Base-by-base conservation (phyloP, 1,284 basidiomycete species). In the Pyrrhoderma noxium region DNA sequence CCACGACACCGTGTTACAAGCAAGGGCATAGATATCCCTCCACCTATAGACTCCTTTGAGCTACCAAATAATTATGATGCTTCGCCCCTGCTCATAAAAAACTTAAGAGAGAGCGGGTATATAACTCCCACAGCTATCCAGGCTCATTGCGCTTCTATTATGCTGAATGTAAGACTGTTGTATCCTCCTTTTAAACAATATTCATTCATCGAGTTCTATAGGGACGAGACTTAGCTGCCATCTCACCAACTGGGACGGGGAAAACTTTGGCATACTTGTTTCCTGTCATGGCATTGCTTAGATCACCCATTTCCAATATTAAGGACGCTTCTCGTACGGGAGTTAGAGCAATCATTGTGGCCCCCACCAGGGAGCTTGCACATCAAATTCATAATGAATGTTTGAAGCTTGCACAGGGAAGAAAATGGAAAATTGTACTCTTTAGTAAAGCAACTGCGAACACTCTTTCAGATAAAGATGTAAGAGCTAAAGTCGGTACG, bases 311-410 rank as follows among this genome's bases (percentile, higher is more conserved):
- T 3, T 69, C 79, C 18, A 72, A 71, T 55, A 64, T 68, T 19
- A 74, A 75, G 49, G 61, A 62, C n/a, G 69, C 74, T 37, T 57
- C 64, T 16, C 77, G 77, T 1, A 61, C 62, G 21, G 91, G 91
- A 21, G 81, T 85, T 11, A 76, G 93, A 53, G 85, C 89, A 0
- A 61, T 99, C 14, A 73, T 99, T 47, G 67, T 99, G 49, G 89
- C 90, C 1, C 96, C 96, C 1, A 99, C 96, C 0, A 82, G 93
- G 57, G 96, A 99, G 70, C 69, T 99, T n/a, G 93, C 95, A 0
- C 85, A 93, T 58, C 96, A 99, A 64, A 98, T 99, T 53, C 77
- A 92, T 56, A 93, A 92, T 53, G 96, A 99, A 64, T 90, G 87
- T 56, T 64, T 89, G 41, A 93, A 91, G 63, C 70, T 96, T 11